phyloP scores from a whole-genome alignment of 2,329 filamentous ascomycete genomes.

The Podosphaera xanthii region DNA sequence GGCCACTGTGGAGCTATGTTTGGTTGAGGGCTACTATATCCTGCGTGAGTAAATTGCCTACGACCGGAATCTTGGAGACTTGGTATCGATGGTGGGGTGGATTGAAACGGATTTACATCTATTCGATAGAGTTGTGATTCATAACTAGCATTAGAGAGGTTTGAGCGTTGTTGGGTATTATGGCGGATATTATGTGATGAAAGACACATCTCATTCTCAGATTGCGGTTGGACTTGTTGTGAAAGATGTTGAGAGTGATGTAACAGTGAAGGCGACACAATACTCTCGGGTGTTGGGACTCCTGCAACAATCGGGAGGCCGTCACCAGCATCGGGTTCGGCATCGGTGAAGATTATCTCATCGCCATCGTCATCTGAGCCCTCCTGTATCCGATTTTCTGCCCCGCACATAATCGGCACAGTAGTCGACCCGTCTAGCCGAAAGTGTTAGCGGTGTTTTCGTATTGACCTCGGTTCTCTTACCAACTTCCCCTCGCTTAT shows the following conservation, averaged over 20 bases:
- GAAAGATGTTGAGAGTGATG: not conserved
- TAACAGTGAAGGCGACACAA: not conserved
- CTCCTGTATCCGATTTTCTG: not conserved
- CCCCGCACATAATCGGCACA: conserved; percentile 2
- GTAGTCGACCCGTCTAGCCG: conserved; percentile 1
- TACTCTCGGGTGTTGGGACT: not conserved
- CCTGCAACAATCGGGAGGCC: not conserved
- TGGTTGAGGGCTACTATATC: not conserved
- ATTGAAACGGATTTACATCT: not conserved
- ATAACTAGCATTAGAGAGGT: not conserved
- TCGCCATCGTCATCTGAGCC: conserved; percentile 2
- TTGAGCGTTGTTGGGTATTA: not conserved
- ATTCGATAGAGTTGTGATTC: not conserved
- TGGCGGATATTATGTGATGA: not conserved
- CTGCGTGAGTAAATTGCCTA: not conserved
- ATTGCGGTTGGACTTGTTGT: not conserved
- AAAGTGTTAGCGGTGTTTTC: not conserved
- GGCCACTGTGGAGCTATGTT: not conserved
- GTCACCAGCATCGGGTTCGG: not conserved
- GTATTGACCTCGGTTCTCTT: conserved; percentile 8
- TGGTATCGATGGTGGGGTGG: not conserved
- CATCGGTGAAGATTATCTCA: not conserved
- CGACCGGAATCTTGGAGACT: conserved; percentile 1
- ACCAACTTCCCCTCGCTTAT: conserved; percentile 34
- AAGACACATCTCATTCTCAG: not conserved